A percentile compares a stretch with the other conserved stretches of the same genome.
These are phyloP conservation scores for Syzygium jambos DNA, from an alignment of 345 rosid genomes.

Conservation along the genomic window DNA sequence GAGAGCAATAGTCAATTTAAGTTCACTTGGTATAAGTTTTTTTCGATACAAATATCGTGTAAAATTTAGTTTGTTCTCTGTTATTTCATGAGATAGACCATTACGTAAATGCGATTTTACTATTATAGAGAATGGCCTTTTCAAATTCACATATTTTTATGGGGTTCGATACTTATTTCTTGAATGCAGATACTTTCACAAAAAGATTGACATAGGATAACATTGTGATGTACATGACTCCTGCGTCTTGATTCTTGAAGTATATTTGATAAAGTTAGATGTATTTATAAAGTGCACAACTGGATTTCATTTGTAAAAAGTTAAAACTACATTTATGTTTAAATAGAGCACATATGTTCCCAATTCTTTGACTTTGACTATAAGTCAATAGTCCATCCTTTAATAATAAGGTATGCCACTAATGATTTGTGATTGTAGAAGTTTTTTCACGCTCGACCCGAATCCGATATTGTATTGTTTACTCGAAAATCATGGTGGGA, in stretches of 20 bases:
- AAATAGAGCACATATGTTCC: not conserved
- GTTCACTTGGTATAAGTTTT: too few relatives aligned
- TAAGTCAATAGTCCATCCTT: not conserved
- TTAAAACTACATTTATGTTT: not conserved
- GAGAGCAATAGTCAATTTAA: too few relatives aligned
- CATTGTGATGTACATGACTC: not conserved
- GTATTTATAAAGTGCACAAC: not conserved
- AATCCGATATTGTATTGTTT: not conserved
- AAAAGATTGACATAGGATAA: not conserved
- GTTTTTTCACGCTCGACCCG: not conserved
- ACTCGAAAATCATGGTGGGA: not conserved
- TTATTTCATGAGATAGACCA: not conserved
- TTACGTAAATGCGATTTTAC: not conserved
- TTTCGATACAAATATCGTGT: too few relatives aligned
- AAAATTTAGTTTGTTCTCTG: too few relatives aligned
- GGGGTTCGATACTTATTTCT: not conserved
- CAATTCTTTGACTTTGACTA: not conserved
- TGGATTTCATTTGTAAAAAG: not conserved
- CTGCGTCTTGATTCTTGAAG: not conserved
- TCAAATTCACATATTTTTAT: not conserved
- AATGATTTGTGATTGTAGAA: not conserved
- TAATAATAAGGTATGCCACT: not conserved
- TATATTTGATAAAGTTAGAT: not conserved
- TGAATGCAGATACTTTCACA: not conserved
- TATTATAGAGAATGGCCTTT: not conserved